Conservation (phyloP, 176 grass and related monocot genomes). For the Lolium rigidum region DNA sequence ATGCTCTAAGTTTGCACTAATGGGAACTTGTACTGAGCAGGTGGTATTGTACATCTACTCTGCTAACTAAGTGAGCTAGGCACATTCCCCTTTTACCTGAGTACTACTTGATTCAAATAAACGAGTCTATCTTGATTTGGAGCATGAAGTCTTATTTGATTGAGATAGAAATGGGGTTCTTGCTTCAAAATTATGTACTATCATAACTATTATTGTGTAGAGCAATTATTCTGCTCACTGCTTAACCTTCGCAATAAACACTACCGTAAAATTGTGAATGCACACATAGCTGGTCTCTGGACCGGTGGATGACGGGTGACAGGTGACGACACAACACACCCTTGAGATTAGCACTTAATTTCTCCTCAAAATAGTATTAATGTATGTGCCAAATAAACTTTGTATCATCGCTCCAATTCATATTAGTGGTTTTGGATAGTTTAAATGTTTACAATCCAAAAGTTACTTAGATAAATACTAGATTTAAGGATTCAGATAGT, state of each 20-base stretch:
- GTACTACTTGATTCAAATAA: neutral
- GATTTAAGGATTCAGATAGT: too few relatives aligned
- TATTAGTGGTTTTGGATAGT: too few relatives aligned
- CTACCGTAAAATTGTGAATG: neutral
- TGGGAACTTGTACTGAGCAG: neutral
- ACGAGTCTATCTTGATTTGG: neutral
- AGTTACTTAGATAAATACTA: too few relatives aligned
- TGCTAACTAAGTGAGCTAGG: neutral
- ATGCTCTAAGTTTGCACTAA: neutral
- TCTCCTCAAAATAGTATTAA: too few relatives aligned
- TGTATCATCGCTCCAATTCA: too few relatives aligned
- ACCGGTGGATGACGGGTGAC: too few relatives aligned
- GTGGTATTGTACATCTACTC: conserved; percentile 11
- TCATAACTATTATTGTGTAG: neutral
- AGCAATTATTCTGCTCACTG: neutral
- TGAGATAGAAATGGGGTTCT: neutral
- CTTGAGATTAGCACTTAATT: too few relatives aligned
- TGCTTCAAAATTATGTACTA: conserved; percentile 22
- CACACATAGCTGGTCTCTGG: neutral
- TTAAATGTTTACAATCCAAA: too few relatives aligned
- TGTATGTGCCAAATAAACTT: too few relatives aligned
- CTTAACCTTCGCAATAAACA: conserved; percentile 1
- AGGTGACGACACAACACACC: too few relatives aligned
- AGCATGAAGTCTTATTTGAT: neutral
- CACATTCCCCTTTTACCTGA: neutral